Percentiles rank a stretch among this genome's conserved stretches.
These are phyloP conservation scores for Pythium utonaiense DNA, from an alignment of 352 stramenopile species.

Conservation along the genomic window DNA sequence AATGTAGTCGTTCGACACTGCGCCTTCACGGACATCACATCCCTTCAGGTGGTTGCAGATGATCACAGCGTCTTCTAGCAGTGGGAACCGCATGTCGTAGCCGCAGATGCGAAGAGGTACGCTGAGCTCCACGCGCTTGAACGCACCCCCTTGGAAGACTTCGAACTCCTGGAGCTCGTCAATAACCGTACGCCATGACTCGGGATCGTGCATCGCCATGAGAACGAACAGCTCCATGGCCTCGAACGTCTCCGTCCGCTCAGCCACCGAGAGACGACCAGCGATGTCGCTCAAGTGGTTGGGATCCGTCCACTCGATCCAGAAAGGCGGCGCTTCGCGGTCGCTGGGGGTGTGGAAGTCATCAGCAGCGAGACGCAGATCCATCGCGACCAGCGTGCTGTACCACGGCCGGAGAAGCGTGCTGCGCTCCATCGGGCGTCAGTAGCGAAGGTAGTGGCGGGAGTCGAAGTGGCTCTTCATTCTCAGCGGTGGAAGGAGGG, in stretches of 20 bases:
- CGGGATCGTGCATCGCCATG: background rate
- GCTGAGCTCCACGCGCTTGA: background rate
- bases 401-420: background rate
- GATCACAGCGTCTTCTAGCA: background rate
- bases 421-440: background rate
- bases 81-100: background rate
- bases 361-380: background rate
- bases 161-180: background rate
- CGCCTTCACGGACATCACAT: background rate
- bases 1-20: background rate
- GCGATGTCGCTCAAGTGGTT: background rate
- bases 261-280: background rate
- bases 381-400: background rate
- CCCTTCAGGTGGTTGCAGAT: background rate
- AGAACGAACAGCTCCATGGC: constrained; percentile 7
- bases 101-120: background rate
- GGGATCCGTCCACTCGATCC: background rate
- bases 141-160: background rate
- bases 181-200: background rate
- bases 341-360: background rate
- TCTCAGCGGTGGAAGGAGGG: too few species aligned
- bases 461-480: too few species aligned
- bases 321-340: background rate
- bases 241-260: background rate
- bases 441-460: too few species aligned